Conservation (phyloP, 805 yeast species). For the Candida verbasci region DNA sequence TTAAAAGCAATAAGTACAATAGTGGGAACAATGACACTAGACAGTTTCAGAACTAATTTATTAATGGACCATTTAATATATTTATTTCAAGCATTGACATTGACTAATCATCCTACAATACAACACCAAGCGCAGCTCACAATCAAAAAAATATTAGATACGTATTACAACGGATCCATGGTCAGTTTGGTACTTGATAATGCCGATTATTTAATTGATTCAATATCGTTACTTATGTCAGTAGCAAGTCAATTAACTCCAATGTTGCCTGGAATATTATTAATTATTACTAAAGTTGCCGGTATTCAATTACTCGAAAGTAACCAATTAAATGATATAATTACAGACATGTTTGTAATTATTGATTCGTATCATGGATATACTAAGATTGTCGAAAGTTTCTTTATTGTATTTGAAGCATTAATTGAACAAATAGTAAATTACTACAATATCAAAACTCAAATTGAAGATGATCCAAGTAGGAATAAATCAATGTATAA, state of each 20-base stretch:
- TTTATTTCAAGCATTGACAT: slow-evolving; percentile 68
- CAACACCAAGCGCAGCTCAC: slow-evolving; percentile 53
- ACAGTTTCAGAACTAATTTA: slow-evolving; percentile 42
- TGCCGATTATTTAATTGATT: slow-evolving; percentile 76
- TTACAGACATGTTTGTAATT: slow-evolving; percentile 68
- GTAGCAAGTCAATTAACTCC: slow-evolving; percentile 67
- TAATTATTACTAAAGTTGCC: slow-evolving; percentile 64
- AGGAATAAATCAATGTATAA: slow-evolving; percentile 22
- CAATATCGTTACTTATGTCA: slow-evolving; percentile 66
- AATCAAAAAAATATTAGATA: slow-evolving; percentile 41
- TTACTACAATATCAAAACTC: slow-evolving; percentile 7
- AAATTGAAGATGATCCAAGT: slow-evolving; percentile 2
- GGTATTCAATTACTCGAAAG: slow-evolving; percentile 57
- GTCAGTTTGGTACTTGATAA: slow-evolving; percentile 56
- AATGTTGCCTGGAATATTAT: slow-evolving; percentile 62
- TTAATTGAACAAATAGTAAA: slow-evolving; percentile 40
- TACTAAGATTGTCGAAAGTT: slow-evolving; percentile 62
- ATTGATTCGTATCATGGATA: slow-evolving; percentile 87
- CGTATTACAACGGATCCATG: slow-evolving; percentile 54
- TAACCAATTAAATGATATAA: slow-evolving; percentile 64
- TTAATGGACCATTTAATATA: slow-evolving; percentile 71
- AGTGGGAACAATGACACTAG: slow-evolving; percentile 17
- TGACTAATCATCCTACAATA: slow-evolving; percentile 38
- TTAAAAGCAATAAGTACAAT: slow-evolving; percentile 40
- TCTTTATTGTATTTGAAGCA: slow-evolving; percentile 66